Evolutionary conservation across 169 alveolate species (phyloP), one percentile per base, ranked within the genome.

Genomic region (Cryptosporidium parvum): DNA sequence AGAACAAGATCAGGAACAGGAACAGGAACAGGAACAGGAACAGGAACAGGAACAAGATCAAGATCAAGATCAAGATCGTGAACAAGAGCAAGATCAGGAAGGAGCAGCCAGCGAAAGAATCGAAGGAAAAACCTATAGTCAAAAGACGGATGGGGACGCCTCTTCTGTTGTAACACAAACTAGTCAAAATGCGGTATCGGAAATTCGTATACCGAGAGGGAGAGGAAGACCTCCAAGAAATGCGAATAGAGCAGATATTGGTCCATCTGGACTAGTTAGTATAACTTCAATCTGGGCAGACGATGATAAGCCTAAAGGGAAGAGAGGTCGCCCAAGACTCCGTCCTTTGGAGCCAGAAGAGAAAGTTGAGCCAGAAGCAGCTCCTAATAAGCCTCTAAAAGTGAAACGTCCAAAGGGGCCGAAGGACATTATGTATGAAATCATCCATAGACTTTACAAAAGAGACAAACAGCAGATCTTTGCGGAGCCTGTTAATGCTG

Each of bases 401-500:
- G 89, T 80, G 23, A 80, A 80, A 31, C 56, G 89, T 12, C 89
- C 89, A 12, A 80, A 80, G 33, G 75, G 89, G 6, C 89, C 89
- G 16, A 80, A 65, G 29, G 53, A 80, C 9, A 80, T 80, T 14
- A 58, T 80, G 37, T 33, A 59, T 18, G 95, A 92, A 67, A 85
- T 91, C 18, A 42, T 94, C 53, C 93, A 89, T 48, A 92, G 93
- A 67, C 86, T 94, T 33, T 93, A 91, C 67, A 70, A 86, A 31
- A 91, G 92, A 65, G 96, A 93, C 72, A 93, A 93, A 75, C 92
- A 93, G 44, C 91, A 86, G 53, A 75, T 92, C 70, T 97, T 97
- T 91, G 89, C 94, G 39, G 96, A 96, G 58, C 98, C 99, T 5
- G 99, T 96, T 18, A 94, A 95, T 71, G 91, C 92, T 29, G 95